Evolutionary conservation across 441 rosid species (phyloP), one percentile per base, ranked within the genome.

Genomic region (Dalechampia spathulata): DNA sequence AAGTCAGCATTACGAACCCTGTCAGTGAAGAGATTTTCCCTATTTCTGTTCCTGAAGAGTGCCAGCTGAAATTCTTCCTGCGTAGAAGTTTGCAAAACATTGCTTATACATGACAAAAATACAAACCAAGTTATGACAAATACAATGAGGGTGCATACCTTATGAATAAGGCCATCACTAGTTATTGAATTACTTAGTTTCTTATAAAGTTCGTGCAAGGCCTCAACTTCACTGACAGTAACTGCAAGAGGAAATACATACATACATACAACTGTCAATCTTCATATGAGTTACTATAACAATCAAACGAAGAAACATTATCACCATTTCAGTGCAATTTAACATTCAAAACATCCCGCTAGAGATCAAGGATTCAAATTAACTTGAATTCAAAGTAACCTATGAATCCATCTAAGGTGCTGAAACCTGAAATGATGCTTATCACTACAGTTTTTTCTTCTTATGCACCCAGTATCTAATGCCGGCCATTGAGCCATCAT

Each of bases 31-130:
- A 77, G 77, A 71, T 79, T 77, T 56, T 70, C 78, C 79, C 66
- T 7, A 32, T 38, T 2, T 75, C 39, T 60, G 75, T 66, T 30
- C 42, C 69, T 54, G 66, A 82, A 60, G 46, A 82, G 69, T 14
- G 88, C 88, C 60, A 82, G 52, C 20, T 49, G 80, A 42, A 82
- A 83, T 64, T 82, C 85, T 62, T 82, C 88, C 88, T 79, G 38
- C 62, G 4, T 30, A 30, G 34, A 30, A n/a, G n/a, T n/a, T 30
- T 8, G 8, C 8, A 30, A 30, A 30, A 30, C n/a, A n/a, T n/a
- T n/a, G 8, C 34, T 3, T 30, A 30, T 3, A 70, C 49, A 49
- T 50, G 5, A 46, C 15, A 30, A 42, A 43, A 21, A 17, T 40
- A 13, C 20, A 17, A 32, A 53, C 6, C 4, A 5, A 12, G 46